A percentile compares a stretch with the other conserved stretches of the same genome.
Evolutionary conservation across 441 rosid species (phyloP).

Genomic region (Aleurites moluccanus): DNA sequence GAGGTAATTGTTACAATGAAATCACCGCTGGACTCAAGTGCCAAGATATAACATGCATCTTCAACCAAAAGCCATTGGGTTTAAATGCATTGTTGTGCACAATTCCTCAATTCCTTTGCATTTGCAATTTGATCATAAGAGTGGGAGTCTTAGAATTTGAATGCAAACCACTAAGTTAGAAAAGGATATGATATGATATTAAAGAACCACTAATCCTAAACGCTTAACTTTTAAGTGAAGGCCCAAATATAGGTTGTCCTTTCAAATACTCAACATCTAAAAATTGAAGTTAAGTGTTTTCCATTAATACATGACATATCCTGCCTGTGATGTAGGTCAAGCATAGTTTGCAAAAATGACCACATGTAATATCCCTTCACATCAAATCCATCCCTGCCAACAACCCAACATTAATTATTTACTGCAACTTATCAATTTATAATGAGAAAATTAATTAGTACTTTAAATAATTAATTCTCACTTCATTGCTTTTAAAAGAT

Average conservation of each 20-base stretch:
- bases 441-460: not conserved
- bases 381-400: too few relatives aligned
- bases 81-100: not conserved
- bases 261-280: too few relatives aligned
- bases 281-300: not conserved
- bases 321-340: constrained; percentile 2
- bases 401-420: not conserved
- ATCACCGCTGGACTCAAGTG: not conserved
- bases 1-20: not conserved
- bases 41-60: not conserved
- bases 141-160: not conserved
- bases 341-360: too few relatives aligned
- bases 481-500: constrained; percentile 35
- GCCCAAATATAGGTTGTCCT: not conserved
- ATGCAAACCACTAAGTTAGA: not conserved
- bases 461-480: constrained; percentile 13
- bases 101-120: not conserved
- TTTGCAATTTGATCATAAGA: not conserved
- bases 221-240: not conserved
- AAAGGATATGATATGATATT: not conserved
- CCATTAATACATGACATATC: not conserved
- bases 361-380: too few relatives aligned
- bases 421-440: not conserved
- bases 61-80: not conserved
- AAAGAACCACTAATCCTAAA: not conserved